Evolutionary conservation across 2,329 filamentous ascomycete species (phyloP).

Genomic region (Blastomyces gilchristii): DNA sequence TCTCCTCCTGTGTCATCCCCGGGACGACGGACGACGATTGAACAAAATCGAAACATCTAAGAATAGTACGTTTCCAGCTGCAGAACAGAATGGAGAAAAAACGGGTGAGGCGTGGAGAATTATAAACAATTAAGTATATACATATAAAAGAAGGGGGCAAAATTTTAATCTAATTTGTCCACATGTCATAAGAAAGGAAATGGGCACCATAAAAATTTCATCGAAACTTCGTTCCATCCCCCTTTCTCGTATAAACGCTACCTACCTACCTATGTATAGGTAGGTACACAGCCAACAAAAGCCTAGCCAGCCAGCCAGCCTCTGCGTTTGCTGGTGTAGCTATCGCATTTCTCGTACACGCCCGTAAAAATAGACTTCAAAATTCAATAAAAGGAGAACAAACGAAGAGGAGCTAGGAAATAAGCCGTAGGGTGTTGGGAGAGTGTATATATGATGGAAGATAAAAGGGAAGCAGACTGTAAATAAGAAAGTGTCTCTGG

Average conservation of each 20-base stretch:
- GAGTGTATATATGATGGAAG: not conserved
- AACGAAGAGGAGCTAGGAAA: not conserved
- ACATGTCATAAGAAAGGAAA: not conserved
- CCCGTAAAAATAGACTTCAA: not conserved
- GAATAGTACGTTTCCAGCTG: too few relatives aligned
- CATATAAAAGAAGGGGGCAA: not conserved
- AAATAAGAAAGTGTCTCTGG: not conserved
- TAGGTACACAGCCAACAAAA: not conserved
- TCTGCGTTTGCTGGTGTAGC: not conserved
- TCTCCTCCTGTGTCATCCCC: too few relatives aligned
- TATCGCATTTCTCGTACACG: not conserved
- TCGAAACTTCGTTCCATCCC: not conserved
- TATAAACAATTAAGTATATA: not conserved
- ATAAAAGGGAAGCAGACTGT: not conserved
- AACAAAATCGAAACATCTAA: too few relatives aligned
- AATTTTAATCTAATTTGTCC: not conserved
- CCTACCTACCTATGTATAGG: not conserved
- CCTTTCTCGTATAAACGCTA: not conserved
- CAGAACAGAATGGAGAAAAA: too few relatives aligned
- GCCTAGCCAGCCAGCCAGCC: not conserved
- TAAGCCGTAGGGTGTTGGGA: not conserved
- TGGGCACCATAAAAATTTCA: not conserved
- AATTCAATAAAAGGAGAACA: not conserved
- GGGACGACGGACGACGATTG: too few relatives aligned
- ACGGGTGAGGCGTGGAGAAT: not conserved